These are phyloP conservation scores for Senna siamea DNA, from an alignment of 306 rosid genomes.

Conservation along the genomic window DNA sequence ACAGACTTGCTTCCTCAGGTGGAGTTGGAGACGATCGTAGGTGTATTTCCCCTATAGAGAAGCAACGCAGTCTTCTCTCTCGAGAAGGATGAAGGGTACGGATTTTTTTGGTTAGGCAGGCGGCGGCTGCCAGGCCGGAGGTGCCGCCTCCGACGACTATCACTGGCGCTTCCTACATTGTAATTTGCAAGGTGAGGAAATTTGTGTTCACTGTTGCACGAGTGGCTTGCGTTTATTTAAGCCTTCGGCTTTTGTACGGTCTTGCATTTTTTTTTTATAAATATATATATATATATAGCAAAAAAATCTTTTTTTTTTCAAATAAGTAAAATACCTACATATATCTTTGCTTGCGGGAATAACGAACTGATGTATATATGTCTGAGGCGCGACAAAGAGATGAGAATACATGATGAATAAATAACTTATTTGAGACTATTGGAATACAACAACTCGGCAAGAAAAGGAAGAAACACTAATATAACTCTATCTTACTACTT, in stretches of 20 bases:
- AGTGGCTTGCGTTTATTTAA: no score
- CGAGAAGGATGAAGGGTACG: slow-evolving; percentile 54
- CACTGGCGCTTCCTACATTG: slow-evolving; percentile 37
- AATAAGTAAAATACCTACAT: no score
- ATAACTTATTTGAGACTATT: not conserved
- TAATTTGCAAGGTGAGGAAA: no score
- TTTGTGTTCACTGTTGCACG: no score
- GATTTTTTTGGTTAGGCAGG: slow-evolving; percentile 48
- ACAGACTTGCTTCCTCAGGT: slow-evolving; percentile 55
- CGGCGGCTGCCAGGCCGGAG: slow-evolving; percentile 61
- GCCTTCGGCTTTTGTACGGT: no score
- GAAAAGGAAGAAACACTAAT: not conserved
- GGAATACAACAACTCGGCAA: not conserved
- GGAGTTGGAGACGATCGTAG: slow-evolving; percentile 69
- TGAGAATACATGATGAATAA: no score
- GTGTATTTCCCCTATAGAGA: slow-evolving; percentile 67
- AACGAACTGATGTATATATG: no score
- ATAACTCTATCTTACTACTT: not conserved
- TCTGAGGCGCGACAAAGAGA: no score
- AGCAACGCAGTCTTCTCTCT: slow-evolving; percentile 67
- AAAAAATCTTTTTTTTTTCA: no score
- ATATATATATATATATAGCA: no score
- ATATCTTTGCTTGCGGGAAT: no score
- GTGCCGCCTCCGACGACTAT: slow-evolving; percentile 72
- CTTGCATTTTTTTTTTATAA: no score